Evolutionary conservation across 306 rosid genomes (phyloP), one percentile per base, ranked within the genome.

Genomic region (Fragaria nilgerrensis): DNA sequence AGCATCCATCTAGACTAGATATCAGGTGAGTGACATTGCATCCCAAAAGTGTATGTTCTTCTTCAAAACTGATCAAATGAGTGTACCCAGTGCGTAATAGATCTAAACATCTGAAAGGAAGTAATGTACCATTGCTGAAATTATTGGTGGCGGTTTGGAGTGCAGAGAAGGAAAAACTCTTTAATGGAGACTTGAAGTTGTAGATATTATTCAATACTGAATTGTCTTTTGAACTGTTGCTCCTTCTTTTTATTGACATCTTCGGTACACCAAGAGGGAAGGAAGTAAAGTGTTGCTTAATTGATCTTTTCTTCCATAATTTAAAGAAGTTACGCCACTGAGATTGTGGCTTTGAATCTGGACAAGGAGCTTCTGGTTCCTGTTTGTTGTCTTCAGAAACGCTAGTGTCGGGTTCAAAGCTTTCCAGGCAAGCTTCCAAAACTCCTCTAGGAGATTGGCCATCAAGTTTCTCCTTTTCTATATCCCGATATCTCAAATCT

Each of bases 381-480:
- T 39, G 48, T 66, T 10, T 43, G 74, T 13, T 27, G 48, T 73
- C 76, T 56, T 78, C 82, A 3, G 45, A 65, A 79, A 82, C 67
- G 36, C 48, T 75, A 17, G 64, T 29, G 3, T 85, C 84, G 2
- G 67, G 73, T 22, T 85, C 90, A 34, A 62, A 78, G 32, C 48
- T 85, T 50, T 49, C 81, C 8, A 79, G 16, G 69, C 80, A 83
- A 13, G 84, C 86, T 84, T 92, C 99, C 56, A 95, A 75, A 63
- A 92, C 97, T 32, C 93, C 98, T 85, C 93, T 88, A 52, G 98
- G 98, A 68, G 98, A 89, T 43, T 79, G 56, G 16, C 4, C 74
- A n/a, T 88, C 87, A 4, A 83, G 83, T 66, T 85, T 89, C 86
- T 91, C 98, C 50, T 81, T 90, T 86, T 90, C 92, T 62, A 85